phyloP scores from a whole-genome alignment of 805 yeast species.

The Candida silvatica region DNA sequence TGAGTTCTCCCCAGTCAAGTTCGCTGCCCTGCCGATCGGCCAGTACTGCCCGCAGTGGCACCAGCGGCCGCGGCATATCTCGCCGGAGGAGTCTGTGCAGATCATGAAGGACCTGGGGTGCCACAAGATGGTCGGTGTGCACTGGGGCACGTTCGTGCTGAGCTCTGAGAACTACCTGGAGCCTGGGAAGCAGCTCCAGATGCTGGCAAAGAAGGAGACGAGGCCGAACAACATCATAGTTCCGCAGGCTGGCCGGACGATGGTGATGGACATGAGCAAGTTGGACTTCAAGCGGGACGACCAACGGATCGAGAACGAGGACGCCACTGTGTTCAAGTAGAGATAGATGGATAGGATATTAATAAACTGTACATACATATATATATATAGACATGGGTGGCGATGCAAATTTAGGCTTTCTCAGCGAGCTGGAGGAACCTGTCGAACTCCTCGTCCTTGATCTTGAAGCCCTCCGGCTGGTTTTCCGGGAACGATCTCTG shows the following conservation, averaged over 20 bases:
- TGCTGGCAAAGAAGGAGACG: constrained; percentile 34
- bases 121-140: constrained; percentile 71
- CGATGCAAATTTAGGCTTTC: constrained; percentile 3
- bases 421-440: constrained; percentile 28
- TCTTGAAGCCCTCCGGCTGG: constrained; percentile 55
- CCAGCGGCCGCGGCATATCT: constrained; percentile 79
- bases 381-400: not conserved
- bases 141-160: constrained; percentile 92
- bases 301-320: constrained; percentile 4
- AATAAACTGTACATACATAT: not conserved
- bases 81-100: constrained; percentile 68
- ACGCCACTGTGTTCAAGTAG: constrained; percentile 11
- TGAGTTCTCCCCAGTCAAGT: constrained; percentile 51
- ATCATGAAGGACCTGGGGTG: constrained; percentile 59
- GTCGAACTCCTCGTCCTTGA: constrained; percentile 53
- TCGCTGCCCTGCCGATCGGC: constrained; percentile 86
- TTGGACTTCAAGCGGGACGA: constrained; percentile 11
- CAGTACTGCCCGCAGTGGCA: constrained; percentile 96
- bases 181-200: constrained; percentile 56
- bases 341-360: not conserved
- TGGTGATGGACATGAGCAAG: constrained; percentile 35
- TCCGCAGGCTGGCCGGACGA: constrained; percentile 73
- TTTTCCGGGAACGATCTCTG: constrained; percentile 48
- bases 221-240: constrained; percentile 36
- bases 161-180: constrained; percentile 85